Conservation (phyloP, 2,329 filamentous ascomycete genomes). For the Orbilia blumenaviensis region DNA sequence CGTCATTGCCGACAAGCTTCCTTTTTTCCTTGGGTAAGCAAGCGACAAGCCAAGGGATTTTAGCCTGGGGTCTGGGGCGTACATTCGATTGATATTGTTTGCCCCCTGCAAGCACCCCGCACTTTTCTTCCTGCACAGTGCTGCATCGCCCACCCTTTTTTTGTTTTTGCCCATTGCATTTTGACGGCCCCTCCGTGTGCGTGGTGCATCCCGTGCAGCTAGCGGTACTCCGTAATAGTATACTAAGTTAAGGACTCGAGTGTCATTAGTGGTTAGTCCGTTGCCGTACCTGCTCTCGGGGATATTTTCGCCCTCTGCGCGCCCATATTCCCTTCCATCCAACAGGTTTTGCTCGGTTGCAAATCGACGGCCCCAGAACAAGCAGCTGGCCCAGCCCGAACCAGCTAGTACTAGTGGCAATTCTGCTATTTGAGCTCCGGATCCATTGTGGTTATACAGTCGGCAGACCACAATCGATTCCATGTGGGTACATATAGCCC, state of each 20-base stretch:
- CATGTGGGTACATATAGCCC: constrained; percentile 54
- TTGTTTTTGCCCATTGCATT: no score
- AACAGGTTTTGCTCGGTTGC: constrained; percentile 5
- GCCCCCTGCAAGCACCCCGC: constrained; percentile 42
- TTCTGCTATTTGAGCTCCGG: constrained; percentile 34
- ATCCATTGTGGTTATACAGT: constrained; percentile 47
- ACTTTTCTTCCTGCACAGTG: no score
- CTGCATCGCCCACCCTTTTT: constrained; percentile 29
- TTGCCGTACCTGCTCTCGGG: constrained; percentile 17
- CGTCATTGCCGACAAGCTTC: constrained; percentile 53
- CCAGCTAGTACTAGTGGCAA: constrained; percentile 16
- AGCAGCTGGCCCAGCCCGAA: constrained; percentile 31
- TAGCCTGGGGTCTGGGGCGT: constrained; percentile 37
- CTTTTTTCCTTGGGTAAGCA: constrained; percentile 51
- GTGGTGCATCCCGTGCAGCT: not conserved
- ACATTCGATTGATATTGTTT: no score
- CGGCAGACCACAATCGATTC: constrained; percentile 53
- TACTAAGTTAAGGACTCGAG: no score
- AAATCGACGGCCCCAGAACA: constrained; percentile 15
- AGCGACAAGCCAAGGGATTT: constrained; percentile 51
- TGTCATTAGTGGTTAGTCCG: no score
- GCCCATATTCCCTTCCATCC: no score
- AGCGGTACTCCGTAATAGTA: no score
- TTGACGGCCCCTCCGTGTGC: not conserved
- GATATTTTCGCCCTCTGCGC: constrained; percentile 44